Conservation (phyloP, 768 basidiomycete species). For the Cystofilobasidium capitatum region DNA sequence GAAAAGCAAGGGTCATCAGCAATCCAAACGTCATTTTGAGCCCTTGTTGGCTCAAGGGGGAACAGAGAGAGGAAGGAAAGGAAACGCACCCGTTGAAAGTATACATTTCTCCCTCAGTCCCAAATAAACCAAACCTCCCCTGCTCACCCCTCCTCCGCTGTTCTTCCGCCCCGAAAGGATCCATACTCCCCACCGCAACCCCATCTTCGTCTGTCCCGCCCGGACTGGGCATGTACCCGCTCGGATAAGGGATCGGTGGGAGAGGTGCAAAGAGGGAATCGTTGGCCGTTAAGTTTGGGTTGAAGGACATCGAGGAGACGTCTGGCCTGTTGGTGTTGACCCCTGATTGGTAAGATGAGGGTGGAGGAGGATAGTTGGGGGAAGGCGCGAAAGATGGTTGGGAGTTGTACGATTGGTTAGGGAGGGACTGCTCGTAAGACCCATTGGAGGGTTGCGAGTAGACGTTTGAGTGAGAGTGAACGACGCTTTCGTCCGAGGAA, state of each 20-base stretch:
- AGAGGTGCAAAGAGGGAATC: slow-evolving; percentile 16
- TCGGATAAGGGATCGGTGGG: not conserved
- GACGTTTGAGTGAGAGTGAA: not conserved
- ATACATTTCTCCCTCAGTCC: slow-evolving; percentile 19
- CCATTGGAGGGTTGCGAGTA: not conserved
- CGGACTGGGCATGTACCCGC: not conserved
- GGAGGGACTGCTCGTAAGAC: not conserved
- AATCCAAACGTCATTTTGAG: not conserved
- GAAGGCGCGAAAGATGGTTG: not conserved
- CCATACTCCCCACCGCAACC: slow-evolving; percentile 1
- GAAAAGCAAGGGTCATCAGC: not conserved
- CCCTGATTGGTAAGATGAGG: too few relatives aligned
- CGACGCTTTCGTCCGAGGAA: not conserved
- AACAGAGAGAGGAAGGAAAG: not conserved
- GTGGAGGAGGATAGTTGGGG: not conserved
- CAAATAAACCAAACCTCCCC: not conserved
- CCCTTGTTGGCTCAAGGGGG: not conserved
- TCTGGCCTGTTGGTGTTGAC: not conserved
- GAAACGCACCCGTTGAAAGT: slow-evolving; percentile 22
- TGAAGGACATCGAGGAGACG: not conserved
- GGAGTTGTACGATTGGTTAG: not conserved
- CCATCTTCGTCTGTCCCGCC: not conserved
- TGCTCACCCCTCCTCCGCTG: not conserved
- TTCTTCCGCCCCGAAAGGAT: not conserved
- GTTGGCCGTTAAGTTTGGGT: slow-evolving; percentile 10